phyloP scores from a whole-genome alignment of 2,329 filamentous ascomycete species.

The Paracorniculantispora psalliotae region DNA sequence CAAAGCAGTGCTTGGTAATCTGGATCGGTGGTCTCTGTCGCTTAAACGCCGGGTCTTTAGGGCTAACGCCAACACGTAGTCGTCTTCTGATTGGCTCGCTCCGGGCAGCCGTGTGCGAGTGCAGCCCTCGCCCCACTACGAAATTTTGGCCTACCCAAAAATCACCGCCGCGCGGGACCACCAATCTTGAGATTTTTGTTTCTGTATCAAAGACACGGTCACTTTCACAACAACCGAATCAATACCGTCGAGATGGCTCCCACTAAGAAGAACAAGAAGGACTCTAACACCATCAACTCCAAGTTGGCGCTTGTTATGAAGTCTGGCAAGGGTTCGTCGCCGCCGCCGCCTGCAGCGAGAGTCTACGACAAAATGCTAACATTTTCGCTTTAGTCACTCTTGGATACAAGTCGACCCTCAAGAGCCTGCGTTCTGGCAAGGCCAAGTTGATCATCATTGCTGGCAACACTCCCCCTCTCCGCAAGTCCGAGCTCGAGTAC shows the following conservation, averaged over 20 bases:
- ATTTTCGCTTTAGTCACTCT: slow-evolving; percentile 30
- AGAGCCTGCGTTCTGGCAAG: slow-evolving; percentile 90
- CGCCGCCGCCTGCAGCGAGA: not conserved
- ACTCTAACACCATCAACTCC: slow-evolving; percentile 65
- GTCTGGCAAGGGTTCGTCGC: slow-evolving; percentile 67
- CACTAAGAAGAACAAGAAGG: slow-evolving; percentile 80
- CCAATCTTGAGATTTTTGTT: slow-evolving; percentile 21
- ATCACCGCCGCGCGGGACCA: slow-evolving; percentile 15
- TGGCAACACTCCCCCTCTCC: slow-evolving; percentile 94
- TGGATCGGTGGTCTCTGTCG: slow-evolving; percentile 26
- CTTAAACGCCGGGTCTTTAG: slow-evolving; percentile 37
- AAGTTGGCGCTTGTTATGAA: slow-evolving; percentile 60
- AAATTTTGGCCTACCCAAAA: slow-evolving; percentile 19
- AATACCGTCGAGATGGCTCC: slow-evolving; percentile 57
- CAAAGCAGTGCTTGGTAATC: slow-evolving; percentile 42
- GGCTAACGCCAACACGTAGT: slow-evolving; percentile 23
- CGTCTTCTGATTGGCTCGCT: slow-evolving; percentile 25
- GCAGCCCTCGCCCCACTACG: slow-evolving; percentile 12
- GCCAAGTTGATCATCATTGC: slow-evolving; percentile 94
- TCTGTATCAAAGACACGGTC: slow-evolving; percentile 15
- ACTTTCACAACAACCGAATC: slow-evolving; percentile 29
- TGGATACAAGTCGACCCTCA: slow-evolving; percentile 52
- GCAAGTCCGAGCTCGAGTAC: slow-evolving; percentile 97
- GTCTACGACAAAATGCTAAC: slow-evolving; percentile 12
- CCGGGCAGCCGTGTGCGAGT: slow-evolving; percentile 19